phyloP scores from a whole-genome alignment of 2,329 filamentous ascomycete genomes.

The Thielaviopsis musarum region DNA sequence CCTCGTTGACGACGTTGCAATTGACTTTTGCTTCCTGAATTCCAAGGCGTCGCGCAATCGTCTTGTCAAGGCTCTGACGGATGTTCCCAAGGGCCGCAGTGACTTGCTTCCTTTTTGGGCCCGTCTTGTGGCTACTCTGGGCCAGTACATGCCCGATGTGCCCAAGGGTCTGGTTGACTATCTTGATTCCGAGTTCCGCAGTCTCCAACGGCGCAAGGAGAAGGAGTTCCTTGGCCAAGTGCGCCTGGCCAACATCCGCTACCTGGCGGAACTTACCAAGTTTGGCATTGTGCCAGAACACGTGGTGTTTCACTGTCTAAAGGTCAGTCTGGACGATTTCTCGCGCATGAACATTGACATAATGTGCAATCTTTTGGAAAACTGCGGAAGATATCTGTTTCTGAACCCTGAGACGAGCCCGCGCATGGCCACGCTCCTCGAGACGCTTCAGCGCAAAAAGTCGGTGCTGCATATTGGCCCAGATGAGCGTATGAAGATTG shows the following conservation, averaged over 20 bases:
- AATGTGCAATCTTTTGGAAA: conserved; percentile 87
- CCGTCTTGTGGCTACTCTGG: conserved; percentile 81
- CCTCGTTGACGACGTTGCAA: conserved; percentile 73
- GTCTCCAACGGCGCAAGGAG: conserved; percentile 86
- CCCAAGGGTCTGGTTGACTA: conserved; percentile 81
- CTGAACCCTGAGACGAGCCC: conserved; percentile 86
- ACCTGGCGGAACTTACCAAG: conserved; percentile 91
- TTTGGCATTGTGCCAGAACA: conserved; percentile 97
- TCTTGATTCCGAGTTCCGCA: conserved; percentile 91
- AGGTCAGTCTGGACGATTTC: conserved; percentile 93
- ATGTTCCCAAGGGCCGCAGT: conserved; percentile 83
- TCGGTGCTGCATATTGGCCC: conserved; percentile 86
- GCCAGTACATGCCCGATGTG: conserved; percentile 88
- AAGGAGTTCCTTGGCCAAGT: conserved; percentile 96
- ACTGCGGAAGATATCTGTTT: conserved; percentile 85
- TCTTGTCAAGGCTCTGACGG: conserved; percentile 79
- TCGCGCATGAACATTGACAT: conserved; percentile 99
- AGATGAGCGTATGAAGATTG: conserved; percentile 93
- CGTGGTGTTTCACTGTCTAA: conserved; percentile 96
- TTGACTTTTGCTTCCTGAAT: conserved; percentile 96
- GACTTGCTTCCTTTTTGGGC: conserved; percentile 84
- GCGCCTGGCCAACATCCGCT: conserved; percentile 87
- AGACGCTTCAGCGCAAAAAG: conserved; percentile 92
- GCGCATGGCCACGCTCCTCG: conserved; percentile 83
- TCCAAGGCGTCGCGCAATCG: conserved; percentile 95